Evolutionary conservation across 352 stramenopile genomes (phyloP).

Genomic region (Globisporangium megalacanthum): DNA sequence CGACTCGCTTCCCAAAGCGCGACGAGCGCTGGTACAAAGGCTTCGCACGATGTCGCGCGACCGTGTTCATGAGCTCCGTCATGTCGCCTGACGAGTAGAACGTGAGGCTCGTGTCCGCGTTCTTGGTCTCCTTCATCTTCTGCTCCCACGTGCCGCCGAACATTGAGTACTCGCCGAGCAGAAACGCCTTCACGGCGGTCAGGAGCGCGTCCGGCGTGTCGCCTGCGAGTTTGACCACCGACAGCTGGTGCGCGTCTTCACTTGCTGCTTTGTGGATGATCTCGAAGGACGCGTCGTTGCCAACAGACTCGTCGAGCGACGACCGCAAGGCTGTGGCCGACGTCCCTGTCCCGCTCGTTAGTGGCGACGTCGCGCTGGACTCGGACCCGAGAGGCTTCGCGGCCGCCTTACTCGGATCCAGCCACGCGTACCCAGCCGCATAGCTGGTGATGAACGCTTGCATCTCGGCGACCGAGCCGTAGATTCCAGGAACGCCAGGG

Average conservation of each 20-base stretch:
- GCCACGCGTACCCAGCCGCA: slow-evolving; percentile 23
- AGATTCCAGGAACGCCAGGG: slow-evolving; percentile 26
- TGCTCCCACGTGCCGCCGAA: slow-evolving; percentile 14
- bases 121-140: slow-evolving; percentile 10
- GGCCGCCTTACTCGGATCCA: slow-evolving; percentile 8
- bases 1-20: slow-evolving; percentile 16
- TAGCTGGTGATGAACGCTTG: slow-evolving; percentile 25
- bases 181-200: slow-evolving; percentile 20
- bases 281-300: slow-evolving; percentile 17
- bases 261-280: slow-evolving; percentile 24
- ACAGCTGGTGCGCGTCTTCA: slow-evolving; percentile 20
- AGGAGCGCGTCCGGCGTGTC: slow-evolving; percentile 19
- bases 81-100: slow-evolving; percentile 32
- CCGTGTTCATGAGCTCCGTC: slow-evolving; percentile 19
- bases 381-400: neutral
- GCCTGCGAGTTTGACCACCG: slow-evolving; percentile 23
- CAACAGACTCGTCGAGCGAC: neutral
- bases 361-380: neutral
- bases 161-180: slow-evolving; percentile 19
- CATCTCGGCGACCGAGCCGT: slow-evolving; percentile 20
- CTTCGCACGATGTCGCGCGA: slow-evolving; percentile 10
- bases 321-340: neutral
- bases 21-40: slow-evolving; percentile 19
- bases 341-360: neutral
- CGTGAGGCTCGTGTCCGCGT: slow-evolving; percentile 14